These are phyloP conservation scores for Phytophthora aleatoria DNA, from an alignment of 352 stramenopile genomes.

Conservation along the genomic window DNA sequence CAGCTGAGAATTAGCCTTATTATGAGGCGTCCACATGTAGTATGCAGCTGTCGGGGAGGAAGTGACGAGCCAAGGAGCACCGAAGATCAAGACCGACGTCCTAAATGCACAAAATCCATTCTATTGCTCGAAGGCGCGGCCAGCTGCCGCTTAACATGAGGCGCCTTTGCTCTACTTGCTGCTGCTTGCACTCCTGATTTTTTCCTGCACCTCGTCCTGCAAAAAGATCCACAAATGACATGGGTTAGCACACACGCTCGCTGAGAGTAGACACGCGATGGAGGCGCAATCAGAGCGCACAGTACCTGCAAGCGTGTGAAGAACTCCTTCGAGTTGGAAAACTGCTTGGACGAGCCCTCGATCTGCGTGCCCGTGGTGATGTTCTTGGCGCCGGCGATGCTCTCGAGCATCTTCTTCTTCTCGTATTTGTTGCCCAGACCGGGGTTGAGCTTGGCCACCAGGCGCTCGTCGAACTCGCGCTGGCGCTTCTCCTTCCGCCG, in stretches of 20 bases:
- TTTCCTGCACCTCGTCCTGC: slow-evolving; percentile 52
- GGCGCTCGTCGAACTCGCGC: slow-evolving; percentile 89
- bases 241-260: slow-evolving; percentile 12
- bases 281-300: slow-evolving; percentile 14
- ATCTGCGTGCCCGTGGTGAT: slow-evolving; percentile 85
- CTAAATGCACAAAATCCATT: slow-evolving; percentile 43
- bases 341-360: slow-evolving; percentile 82
- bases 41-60: slow-evolving; percentile 10
- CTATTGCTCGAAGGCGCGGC: slow-evolving; percentile 28
- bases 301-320: slow-evolving; percentile 76
- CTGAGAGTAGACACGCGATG: slow-evolving; percentile 8
- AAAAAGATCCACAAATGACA: slow-evolving; percentile 18
- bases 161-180: slow-evolving; percentile 30
- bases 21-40: not conserved
- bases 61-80: slow-evolving; percentile 3
- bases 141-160: slow-evolving; percentile 14
- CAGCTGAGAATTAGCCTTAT: slow-evolving; percentile 12
- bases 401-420: slow-evolving; percentile 92
- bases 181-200: slow-evolving; percentile 42
- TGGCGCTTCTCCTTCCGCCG: slow-evolving; percentile 91
- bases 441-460: slow-evolving; percentile 95
- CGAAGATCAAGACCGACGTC: slow-evolving; percentile 14
- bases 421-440: slow-evolving; percentile 96
- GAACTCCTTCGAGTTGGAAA: slow-evolving; percentile 90
- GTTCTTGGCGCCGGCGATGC: slow-evolving; percentile 78